phyloP scores from a whole-genome alignment of 2,329 filamentous ascomycete genomes.

The Pseudogymnoascus sp. region DNA sequence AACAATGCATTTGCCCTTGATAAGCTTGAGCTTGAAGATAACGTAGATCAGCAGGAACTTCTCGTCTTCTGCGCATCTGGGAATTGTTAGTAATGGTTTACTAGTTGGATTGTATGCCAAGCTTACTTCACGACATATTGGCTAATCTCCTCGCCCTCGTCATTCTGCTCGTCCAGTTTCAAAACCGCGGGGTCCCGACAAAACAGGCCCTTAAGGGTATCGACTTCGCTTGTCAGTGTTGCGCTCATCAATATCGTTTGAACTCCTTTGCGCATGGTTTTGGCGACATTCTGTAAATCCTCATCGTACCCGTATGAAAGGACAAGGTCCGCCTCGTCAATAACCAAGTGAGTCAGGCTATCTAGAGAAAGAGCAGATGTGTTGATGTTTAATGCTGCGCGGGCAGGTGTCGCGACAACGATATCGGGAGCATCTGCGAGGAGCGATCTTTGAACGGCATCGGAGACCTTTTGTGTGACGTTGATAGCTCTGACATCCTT shows the following conservation, averaged over 20 bases:
- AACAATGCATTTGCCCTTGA: slow-evolving; percentile 85
- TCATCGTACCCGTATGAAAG: slow-evolving; percentile 91
- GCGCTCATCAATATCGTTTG: slow-evolving; percentile 93
- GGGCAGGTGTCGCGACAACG: slow-evolving; percentile 82
- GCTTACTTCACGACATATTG: slow-evolving; percentile 77
- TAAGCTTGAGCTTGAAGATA: slow-evolving; percentile 87
- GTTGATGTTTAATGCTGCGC: slow-evolving; percentile 71
- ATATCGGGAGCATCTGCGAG: slow-evolving; percentile 82
- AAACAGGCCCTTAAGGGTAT: slow-evolving; percentile 77
- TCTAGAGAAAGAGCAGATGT: slow-evolving; percentile 62
- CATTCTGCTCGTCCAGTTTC: slow-evolving; percentile 75
- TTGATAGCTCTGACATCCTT: slow-evolving; percentile 79
- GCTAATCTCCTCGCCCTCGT: slow-evolving; percentile 65
- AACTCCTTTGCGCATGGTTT: slow-evolving; percentile 71
- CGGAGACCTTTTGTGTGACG: slow-evolving; percentile 81
- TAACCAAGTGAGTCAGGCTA: slow-evolving; percentile 63
- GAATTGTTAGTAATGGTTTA: slow-evolving; percentile 17
- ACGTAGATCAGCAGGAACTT: slow-evolving; percentile 91
- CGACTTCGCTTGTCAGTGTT: slow-evolving; percentile 80
- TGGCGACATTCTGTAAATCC: slow-evolving; percentile 72
- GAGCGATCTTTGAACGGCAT: slow-evolving; percentile 78
- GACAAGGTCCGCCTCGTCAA: slow-evolving; percentile 92
- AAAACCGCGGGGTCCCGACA: slow-evolving; percentile 72
- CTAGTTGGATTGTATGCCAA: neutral
- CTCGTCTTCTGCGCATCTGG: slow-evolving; percentile 83